Conservation (phyloP, 306 rosid genomes). For the Cucurbita moschata region DNA sequence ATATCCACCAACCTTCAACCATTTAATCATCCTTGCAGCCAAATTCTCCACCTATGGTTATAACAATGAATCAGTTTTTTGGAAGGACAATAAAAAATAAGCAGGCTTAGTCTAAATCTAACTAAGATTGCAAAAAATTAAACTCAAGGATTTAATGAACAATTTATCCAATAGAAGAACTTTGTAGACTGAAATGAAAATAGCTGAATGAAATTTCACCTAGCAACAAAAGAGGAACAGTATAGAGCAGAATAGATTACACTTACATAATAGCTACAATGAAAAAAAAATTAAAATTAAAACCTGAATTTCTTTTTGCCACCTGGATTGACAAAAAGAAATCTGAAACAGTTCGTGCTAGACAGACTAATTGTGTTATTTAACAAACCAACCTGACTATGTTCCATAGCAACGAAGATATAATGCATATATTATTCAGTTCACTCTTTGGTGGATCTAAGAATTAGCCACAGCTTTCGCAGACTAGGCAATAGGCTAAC, state of each 20-base stretch:
- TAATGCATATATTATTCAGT: not conserved
- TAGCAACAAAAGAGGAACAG: not conserved
- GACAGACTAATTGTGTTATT: not conserved
- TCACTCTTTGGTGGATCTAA: not conserved
- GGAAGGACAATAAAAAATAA: not conserved
- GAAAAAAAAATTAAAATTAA: not conserved
- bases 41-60: slow-evolving; percentile 49
- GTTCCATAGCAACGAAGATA: not conserved
- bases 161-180: not conserved
- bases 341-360: not conserved
- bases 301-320: not conserved
- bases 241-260: not conserved
- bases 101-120: not conserved
- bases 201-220: not conserved
- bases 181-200: not conserved
- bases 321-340: not conserved
- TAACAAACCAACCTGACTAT: not conserved
- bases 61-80: not conserved
- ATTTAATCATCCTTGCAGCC: slow-evolving; percentile 62
- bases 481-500: not conserved
- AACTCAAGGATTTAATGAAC: not conserved
- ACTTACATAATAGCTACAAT: not conserved
- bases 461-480: not conserved
- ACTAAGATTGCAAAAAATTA: not conserved
- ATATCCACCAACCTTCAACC: slow-evolving; percentile 79